Percentiles rank a stretch among this genome's conserved stretches.
Conservation (phyloP, 2,329 filamentous ascomycete genomes). For the Hypoxylon sp. region DNA sequence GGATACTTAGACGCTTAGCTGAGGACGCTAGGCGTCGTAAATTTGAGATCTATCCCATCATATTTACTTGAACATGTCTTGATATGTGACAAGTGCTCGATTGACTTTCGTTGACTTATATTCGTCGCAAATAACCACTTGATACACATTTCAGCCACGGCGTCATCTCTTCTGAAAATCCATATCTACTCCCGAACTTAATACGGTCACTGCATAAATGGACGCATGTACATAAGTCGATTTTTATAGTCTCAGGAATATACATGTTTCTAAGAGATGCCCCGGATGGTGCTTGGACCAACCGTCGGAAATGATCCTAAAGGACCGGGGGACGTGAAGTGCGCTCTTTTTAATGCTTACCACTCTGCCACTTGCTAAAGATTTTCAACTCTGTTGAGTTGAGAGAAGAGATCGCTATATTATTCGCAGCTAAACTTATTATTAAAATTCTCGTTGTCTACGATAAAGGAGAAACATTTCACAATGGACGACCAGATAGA, state of each 20-base stretch:
- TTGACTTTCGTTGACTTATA: not conserved
- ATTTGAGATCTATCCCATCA: constrained; percentile 10
- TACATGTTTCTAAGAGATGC: not conserved
- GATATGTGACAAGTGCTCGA: not conserved
- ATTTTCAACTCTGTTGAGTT: not conserved
- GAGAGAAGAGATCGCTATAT: not conserved
- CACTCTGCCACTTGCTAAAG: not conserved
- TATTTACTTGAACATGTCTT: constrained; percentile 4
- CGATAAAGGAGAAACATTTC: not conserved
- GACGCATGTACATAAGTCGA: not conserved
- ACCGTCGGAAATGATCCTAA: not conserved
- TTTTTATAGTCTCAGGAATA: not conserved
- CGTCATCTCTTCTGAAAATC: not conserved
- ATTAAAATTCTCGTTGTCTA: not conserved
- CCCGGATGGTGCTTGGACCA: not conserved
- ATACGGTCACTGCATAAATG: not conserved
- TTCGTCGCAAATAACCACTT: not conserved
- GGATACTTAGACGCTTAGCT: constrained; percentile 7
- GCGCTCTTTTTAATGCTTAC: not conserved
- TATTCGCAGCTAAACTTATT: not conserved
- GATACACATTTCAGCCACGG: not conserved
- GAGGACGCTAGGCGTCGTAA: not conserved
- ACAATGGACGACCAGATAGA: not conserved
- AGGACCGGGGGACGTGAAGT: not conserved
- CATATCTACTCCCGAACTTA: not conserved